Percentiles rank a stretch among this genome's conserved stretches.
Evolutionary conservation across 2,329 filamentous ascomycete genomes (phyloP).

Genomic region (Periglandula ipomoeae): DNA sequence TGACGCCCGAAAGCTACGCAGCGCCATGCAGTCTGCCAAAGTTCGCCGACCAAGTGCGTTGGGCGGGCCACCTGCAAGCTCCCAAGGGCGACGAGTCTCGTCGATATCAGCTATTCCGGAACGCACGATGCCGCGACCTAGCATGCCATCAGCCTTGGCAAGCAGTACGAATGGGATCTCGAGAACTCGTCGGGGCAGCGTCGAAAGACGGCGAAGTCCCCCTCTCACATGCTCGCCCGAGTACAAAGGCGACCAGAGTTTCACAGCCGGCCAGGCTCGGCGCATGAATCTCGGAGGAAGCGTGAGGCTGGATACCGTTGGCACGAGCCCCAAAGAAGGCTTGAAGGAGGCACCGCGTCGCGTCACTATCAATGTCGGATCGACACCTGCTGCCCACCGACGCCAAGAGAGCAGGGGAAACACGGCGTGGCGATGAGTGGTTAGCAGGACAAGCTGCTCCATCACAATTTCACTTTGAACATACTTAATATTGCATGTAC

Average conservation of each 20-base stretch:
- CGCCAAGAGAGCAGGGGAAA: slow-evolving; percentile 22
- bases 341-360: slow-evolving; percentile 21
- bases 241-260: slow-evolving; percentile 24
- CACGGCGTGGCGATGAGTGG: slow-evolving; percentile 20
- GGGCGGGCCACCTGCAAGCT: slow-evolving; percentile 22
- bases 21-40: slow-evolving; percentile 43
- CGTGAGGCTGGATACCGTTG: slow-evolving; percentile 21
- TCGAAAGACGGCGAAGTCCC: slow-evolving; percentile 42
- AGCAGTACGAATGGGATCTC: slow-evolving; percentile 48
- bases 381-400: slow-evolving; percentile 16
- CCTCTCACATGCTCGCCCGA: slow-evolving; percentile 45
- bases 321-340: slow-evolving; percentile 17
- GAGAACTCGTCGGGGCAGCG: slow-evolving; percentile 39
- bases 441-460: neutral
- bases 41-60: slow-evolving; percentile 31
- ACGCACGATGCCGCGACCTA: slow-evolving; percentile 19
- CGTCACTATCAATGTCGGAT: slow-evolving; percentile 28
- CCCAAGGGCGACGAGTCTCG: slow-evolving; percentile 34
- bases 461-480: neutral
- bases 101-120: slow-evolving; percentile 28
- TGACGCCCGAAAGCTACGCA: slow-evolving; percentile 45
- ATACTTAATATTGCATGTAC: neutral
- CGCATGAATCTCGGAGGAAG: slow-evolving; percentile 46
- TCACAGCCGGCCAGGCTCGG: slow-evolving; percentile 47
- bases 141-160: slow-evolving; percentile 33